Base-by-base conservation (phyloP, 106 monocot genomes). In the Hemerocallis citrina region DNA sequence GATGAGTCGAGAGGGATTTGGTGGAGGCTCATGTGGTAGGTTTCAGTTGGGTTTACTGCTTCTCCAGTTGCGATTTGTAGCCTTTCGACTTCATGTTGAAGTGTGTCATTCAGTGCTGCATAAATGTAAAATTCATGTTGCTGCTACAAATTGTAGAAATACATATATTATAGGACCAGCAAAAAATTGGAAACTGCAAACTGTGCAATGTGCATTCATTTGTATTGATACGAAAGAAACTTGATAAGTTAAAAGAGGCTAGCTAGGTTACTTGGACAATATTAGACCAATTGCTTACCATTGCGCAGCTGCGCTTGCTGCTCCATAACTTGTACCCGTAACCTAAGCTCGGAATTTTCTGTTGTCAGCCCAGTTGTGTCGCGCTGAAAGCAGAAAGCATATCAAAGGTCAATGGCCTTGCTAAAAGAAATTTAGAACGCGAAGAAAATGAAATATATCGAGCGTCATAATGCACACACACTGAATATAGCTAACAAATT, bases 271-370 rank as follows among this genome's bases (percentile, higher is more conserved):
- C 48, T 8, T 23, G 22, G 4, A 4, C n/a, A 43, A 24, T 15
- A 63, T 7, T 42, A 63, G 3, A 31, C 10, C 12, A 10, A 21
- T 33, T n/a, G n/a, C 52, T 65, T n/a, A 68, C 68, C 45, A 34
- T 68, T 45, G 34, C 23, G 56, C 44, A 68, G 25, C 5, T 68
- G 56, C 33, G 68, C 33, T 45, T 68, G 44, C 30, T 68, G 68
- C 57, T 68, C 68, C 68, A 68, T 57, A 8, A 25, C 25, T 46
- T 57, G 68, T 34, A 68, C 15, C 44, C 68, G 41, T 46, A 68
- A 23, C 44, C 46, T 68, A 13, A 68, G 57, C 42, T 55, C 68
- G 15, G 55, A 9, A 46, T 68, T 68, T 68, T 68, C 68, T 42
- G 68, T 40, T 3, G 68, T 34, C 15, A 68, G 23, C 42, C 43